Evolutionary conservation across 2,329 filamentous ascomycete genomes (phyloP), one percentile per base, ranked within the genome.

Genomic region (Lecanoromycetidae sp.): DNA sequence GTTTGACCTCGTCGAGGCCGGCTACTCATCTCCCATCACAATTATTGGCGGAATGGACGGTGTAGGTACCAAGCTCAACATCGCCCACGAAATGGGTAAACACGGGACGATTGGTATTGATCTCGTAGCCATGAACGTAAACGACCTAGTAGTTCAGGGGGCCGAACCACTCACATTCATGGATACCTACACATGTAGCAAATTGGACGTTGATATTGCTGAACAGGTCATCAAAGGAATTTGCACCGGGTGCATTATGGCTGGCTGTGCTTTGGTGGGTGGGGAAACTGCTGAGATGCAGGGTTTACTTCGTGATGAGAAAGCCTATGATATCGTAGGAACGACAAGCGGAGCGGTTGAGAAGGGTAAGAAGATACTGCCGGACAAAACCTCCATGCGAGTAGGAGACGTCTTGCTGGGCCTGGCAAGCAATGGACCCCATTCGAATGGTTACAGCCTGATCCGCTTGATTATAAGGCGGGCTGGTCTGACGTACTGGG

Each of bases 231-330:
- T 98, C 33, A 78, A 87, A 59, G 88, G 91, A 53, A 87, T 98
- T 2, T 87, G 88, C 2, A 75, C 81, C 25, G 91, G 91, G 39
- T 98, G 91, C 67, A 78, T 79, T 51, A 77, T 87, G 59, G 79
- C 90, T 0, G 82, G 82, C 36, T 94, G 90, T 60, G 88, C 88
- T 13, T 75, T 98, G 3, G 84, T 96, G n/a, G 91, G 91, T 32
- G 91, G 91, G 36, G 91, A 98, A 68, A 98, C 91, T 0, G 91
- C 91, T 5, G 91, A 98, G 68, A 96, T 98, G 91, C 90, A 90
- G 0, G 88, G 88, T 46, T 86, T 96, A 71, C 95, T 94, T 69
- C 20, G 38, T 10, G 17, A 30, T 5, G 47, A 35, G 8, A 13
- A 26, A 2, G 86, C 93, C 60, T 98, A 96, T 63, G 91, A 98